Evolutionary conservation across 2,329 filamentous ascomycete species (phyloP).

Genomic region (Celoporthe dispersa): DNA sequence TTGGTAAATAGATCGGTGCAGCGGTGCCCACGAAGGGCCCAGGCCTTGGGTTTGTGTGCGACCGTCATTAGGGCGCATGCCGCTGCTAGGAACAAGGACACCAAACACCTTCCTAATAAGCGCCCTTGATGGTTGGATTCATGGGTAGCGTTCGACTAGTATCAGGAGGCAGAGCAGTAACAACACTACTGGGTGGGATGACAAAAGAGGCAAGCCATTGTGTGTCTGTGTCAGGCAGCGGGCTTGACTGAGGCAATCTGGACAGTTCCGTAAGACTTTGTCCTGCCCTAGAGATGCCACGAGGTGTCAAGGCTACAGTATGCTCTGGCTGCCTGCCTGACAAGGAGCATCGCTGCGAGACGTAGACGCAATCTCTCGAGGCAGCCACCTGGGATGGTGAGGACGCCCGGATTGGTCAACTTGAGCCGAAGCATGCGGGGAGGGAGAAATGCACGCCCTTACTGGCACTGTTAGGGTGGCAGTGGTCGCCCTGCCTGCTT

Average conservation of each 20-base stretch:
- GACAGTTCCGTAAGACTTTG: neutral
- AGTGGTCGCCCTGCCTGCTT: constrained; percentile 16
- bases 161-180: neutral
- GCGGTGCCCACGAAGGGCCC: constrained; percentile 6
- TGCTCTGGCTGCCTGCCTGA: neutral
- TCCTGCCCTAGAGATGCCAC: neutral
- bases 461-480: neutral
- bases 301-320: neutral
- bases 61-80: constrained; percentile 15
- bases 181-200: constrained; percentile 12
- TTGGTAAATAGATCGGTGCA: constrained; percentile 10
- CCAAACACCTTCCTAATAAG: constrained; percentile 19
- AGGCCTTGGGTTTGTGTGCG: constrained; percentile 6
- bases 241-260: neutral
- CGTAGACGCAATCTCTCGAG: neutral
- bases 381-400: neutral
- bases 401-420: constrained; percentile 22
- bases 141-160: constrained; percentile 8
- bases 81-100: constrained; percentile 21
- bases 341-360: neutral
- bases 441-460: constrained; percentile 8
- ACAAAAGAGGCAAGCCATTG: constrained; percentile 14
- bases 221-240: neutral
- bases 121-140: constrained; percentile 16
- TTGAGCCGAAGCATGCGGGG: constrained; percentile 13